Evolutionary conservation across 345 rosid species (phyloP).

Genomic region (Citrus medica): DNA sequence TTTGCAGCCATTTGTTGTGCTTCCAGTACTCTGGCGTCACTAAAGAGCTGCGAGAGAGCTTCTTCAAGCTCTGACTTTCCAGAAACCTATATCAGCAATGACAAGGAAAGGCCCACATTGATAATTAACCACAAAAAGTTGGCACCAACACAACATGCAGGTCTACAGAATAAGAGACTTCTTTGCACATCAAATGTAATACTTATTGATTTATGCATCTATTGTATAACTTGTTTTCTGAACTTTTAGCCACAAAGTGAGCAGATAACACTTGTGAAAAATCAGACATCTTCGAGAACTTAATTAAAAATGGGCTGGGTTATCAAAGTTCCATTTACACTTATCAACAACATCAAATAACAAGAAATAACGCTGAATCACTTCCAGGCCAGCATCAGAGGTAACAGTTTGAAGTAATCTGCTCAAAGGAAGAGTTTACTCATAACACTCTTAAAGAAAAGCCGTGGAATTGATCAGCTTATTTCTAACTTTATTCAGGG

Average conservation of each 20-base stretch:
- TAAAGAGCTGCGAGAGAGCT: constrained; percentile 51
- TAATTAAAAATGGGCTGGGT: neutral
- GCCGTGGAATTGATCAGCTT: neutral
- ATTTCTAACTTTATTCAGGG: neutral
- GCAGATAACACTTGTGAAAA: neutral
- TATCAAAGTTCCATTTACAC: neutral
- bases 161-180: neutral
- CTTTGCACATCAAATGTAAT: neutral
- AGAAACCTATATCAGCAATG: constrained; percentile 39
- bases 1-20: constrained; percentile 56
- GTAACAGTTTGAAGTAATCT: neutral
- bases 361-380: neutral
- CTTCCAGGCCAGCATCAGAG: neutral
- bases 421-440: neutral
- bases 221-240: no score
- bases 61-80: constrained; percentile 57
- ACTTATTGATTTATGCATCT: neutral
- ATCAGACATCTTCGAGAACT: neutral
- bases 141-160: neutral
- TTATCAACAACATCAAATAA: neutral
- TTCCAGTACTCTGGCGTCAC: constrained; percentile 49
- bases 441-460: neutral
- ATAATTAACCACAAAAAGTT: neutral
- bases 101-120: neutral
- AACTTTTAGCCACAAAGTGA: neutral